Conservation (phyloP, 805 yeast species). For the Kodamaea leandrae region DNA sequence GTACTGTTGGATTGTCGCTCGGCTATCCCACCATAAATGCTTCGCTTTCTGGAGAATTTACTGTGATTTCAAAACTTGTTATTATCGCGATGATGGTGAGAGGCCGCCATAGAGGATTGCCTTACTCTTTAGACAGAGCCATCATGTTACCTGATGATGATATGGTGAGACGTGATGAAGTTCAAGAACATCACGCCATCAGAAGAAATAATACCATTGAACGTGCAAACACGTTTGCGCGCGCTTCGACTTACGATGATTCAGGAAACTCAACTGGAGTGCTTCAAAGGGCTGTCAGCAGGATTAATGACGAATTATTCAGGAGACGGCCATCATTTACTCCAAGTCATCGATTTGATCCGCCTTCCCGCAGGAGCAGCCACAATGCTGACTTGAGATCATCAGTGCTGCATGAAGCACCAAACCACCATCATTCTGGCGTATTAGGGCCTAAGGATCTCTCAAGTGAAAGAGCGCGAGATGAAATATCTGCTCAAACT, state of each 20-base stretch:
- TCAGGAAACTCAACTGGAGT: constrained; percentile 1
- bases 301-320: constrained; percentile 1
- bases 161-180: constrained; percentile 57
- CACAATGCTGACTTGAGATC: constrained; percentile 1
- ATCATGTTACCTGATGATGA: constrained; percentile 76
- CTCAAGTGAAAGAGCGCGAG: neutral
- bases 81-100: constrained; percentile 88
- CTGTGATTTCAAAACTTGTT: constrained; percentile 72
- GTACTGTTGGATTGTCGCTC: constrained; percentile 89
- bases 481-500: neutral
- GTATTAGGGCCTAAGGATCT: too few species aligned
- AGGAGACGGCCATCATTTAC: constrained; percentile 1
- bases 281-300: constrained; percentile 5
- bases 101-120: constrained; percentile 96
- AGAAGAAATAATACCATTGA: constrained; percentile 31
- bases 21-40: constrained; percentile 71
- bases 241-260: constrained; percentile 11
- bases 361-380: constrained; percentile 3
- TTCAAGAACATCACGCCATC: constrained; percentile 52
- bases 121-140: constrained; percentile 91
- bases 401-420: neutral
- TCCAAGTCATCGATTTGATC: neutral
- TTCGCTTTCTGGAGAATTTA: constrained; percentile 73
- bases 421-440: neutral
- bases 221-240: constrained; percentile 13